Conservation (phyloP, 257 asterid genomes). For the Lithospermum erythrorhizon region DNA sequence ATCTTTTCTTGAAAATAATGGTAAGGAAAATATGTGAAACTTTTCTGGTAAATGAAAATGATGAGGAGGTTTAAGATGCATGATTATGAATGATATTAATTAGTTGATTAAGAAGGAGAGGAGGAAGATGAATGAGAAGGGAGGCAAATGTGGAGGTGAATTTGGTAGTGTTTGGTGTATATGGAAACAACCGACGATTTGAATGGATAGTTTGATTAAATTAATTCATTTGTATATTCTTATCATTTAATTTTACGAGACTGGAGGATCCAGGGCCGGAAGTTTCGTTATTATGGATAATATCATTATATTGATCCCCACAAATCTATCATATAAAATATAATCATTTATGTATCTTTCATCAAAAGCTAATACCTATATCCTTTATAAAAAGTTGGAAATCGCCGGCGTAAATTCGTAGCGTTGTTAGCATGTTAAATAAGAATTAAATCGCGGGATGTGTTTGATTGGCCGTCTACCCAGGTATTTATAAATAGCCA, state of each 20-base stretch:
- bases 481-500: no score
- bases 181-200: neutral
- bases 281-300: neutral
- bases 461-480: no score
- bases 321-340: neutral
- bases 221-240: neutral
- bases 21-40: conserved; percentile 20
- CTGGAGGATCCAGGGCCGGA: neutral
- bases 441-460: no score
- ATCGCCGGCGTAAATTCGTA: no score
- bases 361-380: no score
- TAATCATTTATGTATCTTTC: no score
- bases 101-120: neutral
- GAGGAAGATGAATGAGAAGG: neutral
- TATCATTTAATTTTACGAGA: neutral
- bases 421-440: no score
- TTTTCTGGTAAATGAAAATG: conserved; percentile 7
- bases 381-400: no score
- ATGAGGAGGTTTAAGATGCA: conserved; percentile 23
- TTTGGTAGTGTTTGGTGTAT: neutral
- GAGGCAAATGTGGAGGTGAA: neutral
- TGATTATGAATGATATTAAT: conserved; percentile 5
- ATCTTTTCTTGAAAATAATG: conserved; percentile 19
- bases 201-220: neutral
- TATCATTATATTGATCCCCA: neutral